phyloP scores from a whole-genome alignment of 148 eudicot species.

The Selenicereus undatus region DNA sequence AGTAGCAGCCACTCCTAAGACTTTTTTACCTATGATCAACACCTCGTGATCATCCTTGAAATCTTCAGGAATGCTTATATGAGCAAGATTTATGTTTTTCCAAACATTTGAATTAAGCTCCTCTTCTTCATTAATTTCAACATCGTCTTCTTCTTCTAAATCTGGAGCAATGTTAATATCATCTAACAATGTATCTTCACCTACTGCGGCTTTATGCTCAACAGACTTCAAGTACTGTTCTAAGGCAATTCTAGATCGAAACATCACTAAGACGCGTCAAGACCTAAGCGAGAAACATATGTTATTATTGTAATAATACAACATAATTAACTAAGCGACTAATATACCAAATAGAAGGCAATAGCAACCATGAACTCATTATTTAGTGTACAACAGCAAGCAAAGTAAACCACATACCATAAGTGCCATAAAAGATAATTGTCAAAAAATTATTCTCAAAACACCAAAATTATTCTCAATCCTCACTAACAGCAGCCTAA shows the following conservation, averaged over 20 bases:
- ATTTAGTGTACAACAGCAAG: too few species aligned
- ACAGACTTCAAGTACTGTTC: neutral
- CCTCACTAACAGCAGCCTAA: neutral
- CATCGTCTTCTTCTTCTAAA: neutral
- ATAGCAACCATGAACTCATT: too few species aligned
- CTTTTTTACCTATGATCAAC: neutral
- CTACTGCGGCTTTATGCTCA: neutral
- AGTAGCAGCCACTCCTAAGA: neutral
- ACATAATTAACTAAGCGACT: too few species aligned
- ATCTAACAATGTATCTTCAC: neutral
- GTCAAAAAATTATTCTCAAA: too few species aligned
- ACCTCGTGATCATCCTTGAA: neutral
- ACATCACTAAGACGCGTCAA: neutral
- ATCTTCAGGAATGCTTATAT: neutral
- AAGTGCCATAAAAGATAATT: too few species aligned
- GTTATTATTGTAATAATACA: neutral
- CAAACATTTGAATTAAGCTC: neutral
- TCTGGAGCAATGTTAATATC: neutral
- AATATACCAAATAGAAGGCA: too few species aligned
- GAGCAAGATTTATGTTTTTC: neutral
- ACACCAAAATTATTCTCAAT: too few species aligned
- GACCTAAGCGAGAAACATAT: neutral
- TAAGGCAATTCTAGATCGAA: neutral
- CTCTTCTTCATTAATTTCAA: neutral
- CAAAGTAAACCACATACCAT: too few species aligned